These are phyloP conservation scores for Zymoseptoria tritici DNA, from an alignment of 2,329 filamentous ascomycete genomes.

Conservation along the genomic window DNA sequence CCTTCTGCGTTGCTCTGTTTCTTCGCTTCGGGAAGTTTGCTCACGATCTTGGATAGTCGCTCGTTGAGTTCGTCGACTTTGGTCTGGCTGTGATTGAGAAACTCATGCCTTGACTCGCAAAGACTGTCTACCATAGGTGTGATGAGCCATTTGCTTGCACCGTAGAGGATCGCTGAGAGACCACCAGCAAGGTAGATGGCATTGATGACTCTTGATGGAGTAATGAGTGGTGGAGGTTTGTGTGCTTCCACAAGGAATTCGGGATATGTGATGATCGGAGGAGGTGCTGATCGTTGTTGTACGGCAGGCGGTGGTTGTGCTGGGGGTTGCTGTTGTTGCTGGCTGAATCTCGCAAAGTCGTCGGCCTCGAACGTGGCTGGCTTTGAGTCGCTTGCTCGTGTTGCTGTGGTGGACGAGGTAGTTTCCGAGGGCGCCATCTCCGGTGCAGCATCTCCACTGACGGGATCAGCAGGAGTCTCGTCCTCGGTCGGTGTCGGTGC, in stretches of 20 bases:
- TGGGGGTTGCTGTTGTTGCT: conserved; percentile 8
- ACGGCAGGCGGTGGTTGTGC: conserved; percentile 12
- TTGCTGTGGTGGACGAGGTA: conserved; percentile 1
- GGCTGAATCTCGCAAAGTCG: conserved; percentile 24
- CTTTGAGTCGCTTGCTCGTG: neutral
- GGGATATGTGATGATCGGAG: conserved; percentile 60
- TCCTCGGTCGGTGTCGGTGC: neutral
- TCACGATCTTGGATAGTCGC: conserved; percentile 37
- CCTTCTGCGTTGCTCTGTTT: conserved; percentile 25
- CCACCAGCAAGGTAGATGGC: conserved; percentile 51
- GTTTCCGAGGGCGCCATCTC: neutral
- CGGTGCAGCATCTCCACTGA: neutral
- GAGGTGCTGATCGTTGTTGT: conserved; percentile 34
- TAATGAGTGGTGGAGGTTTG: conserved; percentile 53
- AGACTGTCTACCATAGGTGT: conserved; percentile 52
- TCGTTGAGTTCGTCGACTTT: conserved; percentile 51
- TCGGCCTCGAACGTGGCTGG: conserved; percentile 11
- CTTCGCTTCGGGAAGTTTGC: conserved; percentile 19
- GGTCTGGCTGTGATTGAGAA: conserved; percentile 44
- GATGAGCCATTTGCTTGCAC: conserved; percentile 61
- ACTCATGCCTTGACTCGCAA: conserved; percentile 50
- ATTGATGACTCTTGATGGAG: conserved; percentile 48
- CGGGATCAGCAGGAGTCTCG: neutral
- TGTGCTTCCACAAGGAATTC: conserved; percentile 55
- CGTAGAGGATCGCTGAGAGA: conserved; percentile 56